Conservation (phyloP, 495 filamentous ascomycete genomes). For the Penicillium herquei region DNA sequence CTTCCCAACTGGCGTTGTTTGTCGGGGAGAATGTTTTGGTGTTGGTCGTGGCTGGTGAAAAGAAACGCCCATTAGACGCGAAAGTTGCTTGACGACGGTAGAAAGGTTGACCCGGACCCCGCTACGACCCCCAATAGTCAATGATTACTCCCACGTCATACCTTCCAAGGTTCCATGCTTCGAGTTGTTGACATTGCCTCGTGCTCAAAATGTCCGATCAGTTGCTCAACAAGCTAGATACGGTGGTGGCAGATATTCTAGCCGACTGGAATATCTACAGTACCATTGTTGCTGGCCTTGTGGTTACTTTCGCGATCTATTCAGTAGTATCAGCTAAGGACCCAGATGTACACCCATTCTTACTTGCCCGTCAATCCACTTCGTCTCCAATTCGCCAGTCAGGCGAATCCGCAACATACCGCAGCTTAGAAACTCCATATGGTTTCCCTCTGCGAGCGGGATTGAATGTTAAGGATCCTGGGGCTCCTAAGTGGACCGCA, state of each 20-base stretch:
- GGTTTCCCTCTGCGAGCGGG: slow-evolving; percentile 79
- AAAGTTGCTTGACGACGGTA: slow-evolving; percentile 15
- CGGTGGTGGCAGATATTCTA: slow-evolving; percentile 62
- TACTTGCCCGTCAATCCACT: slow-evolving; percentile 81
- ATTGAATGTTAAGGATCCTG: slow-evolving; percentile 80
- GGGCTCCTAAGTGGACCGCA: slow-evolving; percentile 74
- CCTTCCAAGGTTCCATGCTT: not conserved
- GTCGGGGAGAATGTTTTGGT: slow-evolving; percentile 18
- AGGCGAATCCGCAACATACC: slow-evolving; percentile 79
- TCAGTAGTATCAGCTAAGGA: slow-evolving; percentile 61
- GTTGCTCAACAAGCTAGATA: slow-evolving; percentile 61
- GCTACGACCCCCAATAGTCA: slow-evolving; percentile 2
- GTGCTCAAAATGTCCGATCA: slow-evolving; percentile 46
- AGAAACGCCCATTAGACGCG: slow-evolving; percentile 12
- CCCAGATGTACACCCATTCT: slow-evolving; percentile 86
- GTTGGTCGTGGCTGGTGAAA: slow-evolving; percentile 18
- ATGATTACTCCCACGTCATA: slow-evolving; percentile 27
- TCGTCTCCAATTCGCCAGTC: slow-evolving; percentile 75
- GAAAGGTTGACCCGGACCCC: slow-evolving; percentile 25
- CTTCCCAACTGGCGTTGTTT: not conserved
- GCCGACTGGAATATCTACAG: slow-evolving; percentile 78
- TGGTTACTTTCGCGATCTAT: slow-evolving; percentile 64
- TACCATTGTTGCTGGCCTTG: slow-evolving; percentile 56
- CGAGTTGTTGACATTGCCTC: slow-evolving; percentile 2
- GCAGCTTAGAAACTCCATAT: slow-evolving; percentile 77